A percentile compares a stretch with the other conserved stretches of the same genome.
Evolutionary conservation across 371 early-diverging fungal species (phyloP).

Genomic region (Mortierella sp.): DNA sequence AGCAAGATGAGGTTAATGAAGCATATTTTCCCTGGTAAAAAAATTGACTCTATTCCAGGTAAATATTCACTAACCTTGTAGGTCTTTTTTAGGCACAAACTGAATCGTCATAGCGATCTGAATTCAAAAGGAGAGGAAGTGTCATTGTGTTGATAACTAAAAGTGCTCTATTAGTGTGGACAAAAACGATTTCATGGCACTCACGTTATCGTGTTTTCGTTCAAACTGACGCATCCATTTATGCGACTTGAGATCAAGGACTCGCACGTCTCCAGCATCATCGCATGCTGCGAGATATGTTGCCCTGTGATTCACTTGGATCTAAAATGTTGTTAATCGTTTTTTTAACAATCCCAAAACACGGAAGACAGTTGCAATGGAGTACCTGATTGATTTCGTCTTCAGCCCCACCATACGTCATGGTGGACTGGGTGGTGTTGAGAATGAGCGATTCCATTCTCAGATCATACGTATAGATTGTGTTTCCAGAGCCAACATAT

Average conservation of each 20-base stretch:
- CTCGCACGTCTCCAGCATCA: slow-evolving; percentile 52
- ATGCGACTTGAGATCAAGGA: slow-evolving; percentile 43
- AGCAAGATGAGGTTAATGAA: not conserved
- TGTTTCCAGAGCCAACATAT: slow-evolving; percentile 51
- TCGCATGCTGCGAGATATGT: slow-evolving; percentile 41
- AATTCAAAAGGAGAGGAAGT: not conserved
- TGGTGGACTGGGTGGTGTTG: slow-evolving; percentile 17
- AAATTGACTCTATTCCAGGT: not conserved
- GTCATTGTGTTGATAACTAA: not conserved
- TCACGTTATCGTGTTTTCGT: slow-evolving; percentile 44
- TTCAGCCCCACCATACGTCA: slow-evolving; percentile 36
- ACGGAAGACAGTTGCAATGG: not conserved
- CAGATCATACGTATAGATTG: slow-evolving; percentile 31
- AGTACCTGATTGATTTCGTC: slow-evolving; percentile 54
- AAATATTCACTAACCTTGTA: slow-evolving; percentile 31
- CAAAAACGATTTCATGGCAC: not conserved
- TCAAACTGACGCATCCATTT: slow-evolving; percentile 44
- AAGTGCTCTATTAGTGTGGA: not conserved
- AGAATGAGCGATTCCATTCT: slow-evolving; percentile 45
- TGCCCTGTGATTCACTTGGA: slow-evolving; percentile 43
- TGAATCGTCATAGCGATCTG: slow-evolving; percentile 51
- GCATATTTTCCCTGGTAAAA: not conserved
- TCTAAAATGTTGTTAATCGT: slow-evolving; percentile 14
- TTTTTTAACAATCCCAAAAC: not conserved
- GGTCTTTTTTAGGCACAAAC: slow-evolving; percentile 49